These are phyloP conservation scores for Chrysosporium queenslandicum DNA, from an alignment of 2,329 filamentous ascomycete genomes.

Conservation along the genomic window DNA sequence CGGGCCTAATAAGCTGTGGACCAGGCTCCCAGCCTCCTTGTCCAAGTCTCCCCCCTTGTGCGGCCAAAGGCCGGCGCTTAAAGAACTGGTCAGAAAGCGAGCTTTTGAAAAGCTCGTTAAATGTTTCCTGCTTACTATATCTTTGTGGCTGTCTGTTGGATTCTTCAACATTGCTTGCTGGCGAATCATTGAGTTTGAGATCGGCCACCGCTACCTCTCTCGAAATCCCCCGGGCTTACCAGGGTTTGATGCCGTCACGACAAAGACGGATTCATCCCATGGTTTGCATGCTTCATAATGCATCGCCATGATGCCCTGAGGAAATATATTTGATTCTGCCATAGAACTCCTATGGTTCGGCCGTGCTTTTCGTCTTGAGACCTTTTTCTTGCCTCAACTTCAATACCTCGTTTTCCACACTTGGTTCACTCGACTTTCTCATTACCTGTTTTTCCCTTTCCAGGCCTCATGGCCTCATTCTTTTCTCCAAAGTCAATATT, in stretches of 20 bases:
- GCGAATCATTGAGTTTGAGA: neutral
- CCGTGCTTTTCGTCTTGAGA: neutral
- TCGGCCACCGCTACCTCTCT: neutral
- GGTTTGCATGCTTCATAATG: neutral
- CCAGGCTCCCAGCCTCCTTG: neutral
- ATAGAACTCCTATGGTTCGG: neutral
- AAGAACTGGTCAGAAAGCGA: neutral
- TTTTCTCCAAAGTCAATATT: conserved; percentile 14
- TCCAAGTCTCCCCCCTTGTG: neutral
- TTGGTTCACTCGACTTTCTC: neutral
- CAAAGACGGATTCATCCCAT: neutral
- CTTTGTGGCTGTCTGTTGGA: neutral
- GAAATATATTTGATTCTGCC: neutral
- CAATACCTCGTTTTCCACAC: neutral
- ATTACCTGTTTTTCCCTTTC: neutral
- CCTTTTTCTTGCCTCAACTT: neutral
- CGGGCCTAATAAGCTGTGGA: neutral
- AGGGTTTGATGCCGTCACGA: neutral
- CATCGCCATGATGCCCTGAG: neutral
- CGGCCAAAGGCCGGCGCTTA: neutral
- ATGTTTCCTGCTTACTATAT: neutral
- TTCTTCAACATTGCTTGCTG: neutral
- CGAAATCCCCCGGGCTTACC: neutral
- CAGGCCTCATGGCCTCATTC: conserved; percentile 12
- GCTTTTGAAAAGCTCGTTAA: neutral